These are phyloP conservation scores for Colletotrichum noveboracense DNA, from an alignment of 2,329 filamentous ascomycete species.

Conservation along the genomic window DNA sequence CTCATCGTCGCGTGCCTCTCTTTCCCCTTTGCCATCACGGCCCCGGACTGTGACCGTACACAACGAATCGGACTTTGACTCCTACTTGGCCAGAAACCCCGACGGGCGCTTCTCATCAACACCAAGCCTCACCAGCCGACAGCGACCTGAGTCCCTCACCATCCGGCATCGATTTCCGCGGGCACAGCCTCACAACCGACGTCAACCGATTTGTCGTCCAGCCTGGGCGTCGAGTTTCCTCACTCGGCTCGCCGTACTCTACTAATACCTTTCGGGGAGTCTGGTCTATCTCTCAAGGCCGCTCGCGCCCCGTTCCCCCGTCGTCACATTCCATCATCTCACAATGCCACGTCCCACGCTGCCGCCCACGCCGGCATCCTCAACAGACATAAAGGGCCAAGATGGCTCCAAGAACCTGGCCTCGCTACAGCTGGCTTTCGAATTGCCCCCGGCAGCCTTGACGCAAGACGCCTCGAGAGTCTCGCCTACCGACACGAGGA, in stretches of 20 bases:
- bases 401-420: conserved; percentile 66
- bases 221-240: not conserved
- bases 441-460: conserved; percentile 79
- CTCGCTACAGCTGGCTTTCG: conserved; percentile 71
- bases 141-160: not conserved
- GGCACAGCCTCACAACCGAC: conserved; percentile 4
- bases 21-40: not conserved
- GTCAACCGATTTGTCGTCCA: not conserved
- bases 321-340: not conserved
- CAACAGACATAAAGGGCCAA: conserved; percentile 78
- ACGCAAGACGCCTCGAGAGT: conserved; percentile 50
- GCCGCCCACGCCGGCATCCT: conserved; percentile 80
- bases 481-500: conserved; percentile 44
- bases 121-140: conserved; percentile 2
- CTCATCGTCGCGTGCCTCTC: not conserved
- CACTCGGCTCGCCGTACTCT: not conserved
- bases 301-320: not conserved
- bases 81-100: not conserved
- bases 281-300: not conserved
- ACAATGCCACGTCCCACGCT: conserved; percentile 70
- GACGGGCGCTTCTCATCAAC: not conserved
- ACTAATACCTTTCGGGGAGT: not conserved
- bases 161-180: not conserved
- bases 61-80: not conserved
- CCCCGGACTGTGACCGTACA: not conserved